These are phyloP conservation scores for Fomitopsis schrenkii DNA, from an alignment of 1,284 basidiomycete genomes.

Conservation along the genomic window DNA sequence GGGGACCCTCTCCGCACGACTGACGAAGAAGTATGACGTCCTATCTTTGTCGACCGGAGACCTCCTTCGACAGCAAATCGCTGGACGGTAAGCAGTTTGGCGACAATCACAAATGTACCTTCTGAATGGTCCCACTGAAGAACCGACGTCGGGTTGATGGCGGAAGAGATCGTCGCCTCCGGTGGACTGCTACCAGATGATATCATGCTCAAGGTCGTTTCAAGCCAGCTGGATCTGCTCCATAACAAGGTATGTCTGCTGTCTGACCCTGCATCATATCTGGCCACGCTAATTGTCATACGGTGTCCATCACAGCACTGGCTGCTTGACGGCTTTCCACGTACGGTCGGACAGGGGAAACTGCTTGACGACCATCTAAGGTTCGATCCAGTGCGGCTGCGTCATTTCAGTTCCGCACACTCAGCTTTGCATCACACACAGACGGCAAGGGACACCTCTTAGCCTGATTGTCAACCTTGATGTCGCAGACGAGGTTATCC, in stretches of 20 bases:
- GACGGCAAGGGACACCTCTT: slow-evolving; percentile 57
- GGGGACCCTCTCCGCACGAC: slow-evolving; percentile 70
- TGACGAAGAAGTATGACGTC: slow-evolving; percentile 76
- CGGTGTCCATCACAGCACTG: slow-evolving; percentile 53
- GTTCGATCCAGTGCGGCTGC: slow-evolving; percentile 31
- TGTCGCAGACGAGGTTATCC: slow-evolving; percentile 88
- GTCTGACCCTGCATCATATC: not conserved
- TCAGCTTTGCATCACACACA: slow-evolving; percentile 21
- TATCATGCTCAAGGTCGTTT: slow-evolving; percentile 71
- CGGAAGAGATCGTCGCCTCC: slow-evolving; percentile 71
- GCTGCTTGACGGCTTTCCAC: slow-evolving; percentile 96
- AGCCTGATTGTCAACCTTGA: slow-evolving; percentile 90
- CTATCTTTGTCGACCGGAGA: slow-evolving; percentile 77
- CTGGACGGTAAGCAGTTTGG: slow-evolving; percentile 41
- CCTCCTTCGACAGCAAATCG: slow-evolving; percentile 75
- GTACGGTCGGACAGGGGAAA: slow-evolving; percentile 87
- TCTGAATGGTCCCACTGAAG: slow-evolving; percentile 26
- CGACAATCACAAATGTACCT: not conserved
- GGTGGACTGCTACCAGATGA: slow-evolving; percentile 78
- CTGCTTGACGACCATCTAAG: slow-evolving; percentile 75
- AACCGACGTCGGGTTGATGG: slow-evolving; percentile 67
- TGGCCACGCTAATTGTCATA: not conserved
- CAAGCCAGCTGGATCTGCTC: slow-evolving; percentile 65
- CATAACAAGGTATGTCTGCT: slow-evolving; percentile 50
- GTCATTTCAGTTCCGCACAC: too few species aligned